Evolutionary conservation across 495 filamentous ascomycete species (phyloP), one percentile per base, ranked within the genome.

Genomic region (Pseudevernia furfuracea): DNA sequence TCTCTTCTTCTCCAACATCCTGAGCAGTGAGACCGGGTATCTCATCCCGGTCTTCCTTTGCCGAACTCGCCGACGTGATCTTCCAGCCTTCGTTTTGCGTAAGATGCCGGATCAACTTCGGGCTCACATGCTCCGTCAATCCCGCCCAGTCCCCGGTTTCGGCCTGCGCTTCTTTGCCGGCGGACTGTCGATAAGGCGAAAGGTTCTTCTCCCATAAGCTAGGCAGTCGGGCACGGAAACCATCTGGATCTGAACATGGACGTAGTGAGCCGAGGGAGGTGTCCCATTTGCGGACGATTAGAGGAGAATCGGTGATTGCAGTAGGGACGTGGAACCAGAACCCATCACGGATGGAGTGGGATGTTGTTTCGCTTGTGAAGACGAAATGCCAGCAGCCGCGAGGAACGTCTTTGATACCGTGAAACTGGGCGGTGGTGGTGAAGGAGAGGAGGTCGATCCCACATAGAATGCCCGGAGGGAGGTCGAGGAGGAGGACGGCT

Each of bases 321-420:
- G 72, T 61, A 25, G 67, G 78, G 46, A 88, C 75, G 61, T 80
- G 74, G 72, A 88, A 84, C 85, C 85, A 88, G 46, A 79, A 78
- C 12, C 85, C 85, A 65, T 83, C 79, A 17, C 85, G 78, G 19
- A 86, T 71, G 8, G 84, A 84, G 32, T 84, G 72, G 19, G 79
- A 80, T 34, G 79, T 73, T 53, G 79, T 84, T 32, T 82, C 79
- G 30, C 82, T 77, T 0, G 80, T 83, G 70, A 86, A 88, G 23
- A 85, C 72, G 67, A 87, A 86, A 66, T 88, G 85, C 75, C 78
- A 83, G 52, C 78, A 83, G 52, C 84, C 84, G 3, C 70, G 56
- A 1, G 85, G 80, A 15, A 87, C 60, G 64, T 84, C 77, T 62
- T 81, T 82, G 68, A 88, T 81, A 11, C 85, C 85, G 63, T 78